Evolutionary conservation across 495 filamentous ascomycete genomes (phyloP), one percentile per base, ranked within the genome.

Genomic region (Patellaria atrata): DNA sequence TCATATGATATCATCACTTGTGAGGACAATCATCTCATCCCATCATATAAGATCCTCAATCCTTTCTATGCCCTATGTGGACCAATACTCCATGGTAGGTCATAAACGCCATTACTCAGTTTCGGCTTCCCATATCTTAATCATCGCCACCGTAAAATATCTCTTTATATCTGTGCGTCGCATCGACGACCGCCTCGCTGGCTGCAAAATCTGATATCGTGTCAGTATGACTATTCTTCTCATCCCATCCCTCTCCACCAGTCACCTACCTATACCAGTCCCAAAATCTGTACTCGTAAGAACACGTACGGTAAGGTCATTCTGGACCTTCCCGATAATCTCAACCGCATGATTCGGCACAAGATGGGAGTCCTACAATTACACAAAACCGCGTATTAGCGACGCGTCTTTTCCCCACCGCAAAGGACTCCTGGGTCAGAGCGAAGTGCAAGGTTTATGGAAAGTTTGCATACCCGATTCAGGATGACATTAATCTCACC

Each of bases 301-400:
- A 24, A 83, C 77, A 46, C 77, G 77, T 28, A 97, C 55, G 11
- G 70, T 72, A 25, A 89, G 58, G 48, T 91, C 84, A 44, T 64
- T 62, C 44, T 84, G 75, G 36, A 97, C 86, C 58, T 89, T 94
- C 34, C 85, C 91, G 26, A 96, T 77, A 40, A 97, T 60, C 59
- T 97, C 91, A 12, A 79, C 75, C 27, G 79, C 70, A 54, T 82
- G 82, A 33, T 80, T 77, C 52, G 81, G 65, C 32, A 71, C 64
- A 24, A 96, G 60, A 54, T 92, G 82, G 21, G 71, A 68, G 42
- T 94, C 86, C 67, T 84, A 42, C 40, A 14, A 43, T 17, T 9
- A 30, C 6, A 28, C 22, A 25, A 16, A n/a, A 27, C n/a, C n/a
- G 31, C 8, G 1, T 5, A 34, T 19, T 20, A 23, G 37, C n/a